These are phyloP conservation scores for Sphaerosporella brunnea DNA, from an alignment of 495 filamentous ascomycete genomes.

Conservation along the genomic window DNA sequence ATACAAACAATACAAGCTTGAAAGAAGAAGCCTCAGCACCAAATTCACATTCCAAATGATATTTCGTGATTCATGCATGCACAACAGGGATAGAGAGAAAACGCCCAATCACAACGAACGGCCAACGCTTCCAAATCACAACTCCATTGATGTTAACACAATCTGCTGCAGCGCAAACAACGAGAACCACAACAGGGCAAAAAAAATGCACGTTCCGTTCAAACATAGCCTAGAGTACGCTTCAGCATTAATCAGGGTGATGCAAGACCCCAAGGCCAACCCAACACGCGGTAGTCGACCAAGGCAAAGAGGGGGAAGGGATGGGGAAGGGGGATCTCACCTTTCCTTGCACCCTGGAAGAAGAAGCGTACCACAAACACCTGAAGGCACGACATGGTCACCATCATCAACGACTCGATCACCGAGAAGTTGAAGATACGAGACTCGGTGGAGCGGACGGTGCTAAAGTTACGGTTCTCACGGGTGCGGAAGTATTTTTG, in stretches of 20 bases:
- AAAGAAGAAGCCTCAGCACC: too few relatives aligned
- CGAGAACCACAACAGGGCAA: conserved; percentile 22
- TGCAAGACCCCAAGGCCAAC: conserved; percentile 13
- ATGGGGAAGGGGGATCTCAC: conserved; percentile 17
- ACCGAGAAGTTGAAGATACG: conserved; percentile 96
- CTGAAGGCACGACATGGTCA: conserved; percentile 90
- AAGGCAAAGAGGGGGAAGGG: conserved; percentile 6
- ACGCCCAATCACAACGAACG: background rate
- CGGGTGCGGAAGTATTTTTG: conserved; percentile 99
- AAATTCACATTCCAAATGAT: too few relatives aligned
- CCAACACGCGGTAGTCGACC: background rate
- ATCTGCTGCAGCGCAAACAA: conserved; percentile 25
- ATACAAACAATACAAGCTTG: too few relatives aligned
- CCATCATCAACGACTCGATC: conserved; percentile 77
- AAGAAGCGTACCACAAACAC: conserved; percentile 98
- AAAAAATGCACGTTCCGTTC: conserved; percentile 22
- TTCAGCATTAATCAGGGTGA: conserved; percentile 26
- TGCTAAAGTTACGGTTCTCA: conserved; percentile 98
- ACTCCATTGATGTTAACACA: conserved; percentile 25
- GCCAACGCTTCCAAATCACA: too few relatives aligned
- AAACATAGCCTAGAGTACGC: conserved; percentile 27
- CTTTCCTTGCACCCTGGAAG: conserved; percentile 51
- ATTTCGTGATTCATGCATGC: too few relatives aligned
- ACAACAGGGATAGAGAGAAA: too few relatives aligned
- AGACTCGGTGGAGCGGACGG: conserved; percentile 84